phyloP scores from a whole-genome alignment of 177 flowering plant species.

The Vitis hybrid region DNA sequence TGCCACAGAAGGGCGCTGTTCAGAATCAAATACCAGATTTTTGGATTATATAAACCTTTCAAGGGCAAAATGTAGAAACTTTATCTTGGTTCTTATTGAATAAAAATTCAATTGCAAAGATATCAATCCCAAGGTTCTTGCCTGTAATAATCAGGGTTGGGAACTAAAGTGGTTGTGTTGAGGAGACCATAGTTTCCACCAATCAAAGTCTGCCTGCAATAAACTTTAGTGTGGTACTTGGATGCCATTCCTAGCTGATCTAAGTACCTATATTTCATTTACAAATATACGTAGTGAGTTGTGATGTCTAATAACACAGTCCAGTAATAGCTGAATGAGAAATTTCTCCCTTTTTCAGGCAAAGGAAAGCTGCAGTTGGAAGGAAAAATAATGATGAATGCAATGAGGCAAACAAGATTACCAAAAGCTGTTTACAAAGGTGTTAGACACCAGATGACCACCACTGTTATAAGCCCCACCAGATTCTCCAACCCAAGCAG shows the following conservation, averaged over 20 bases:
- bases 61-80: constrained; percentile 4
- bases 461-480: constrained; percentile 94
- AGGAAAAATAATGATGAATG: not conserved
- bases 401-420: constrained; percentile 24
- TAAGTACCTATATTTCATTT: constrained; percentile 58
- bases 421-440: constrained; percentile 92
- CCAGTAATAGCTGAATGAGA: not conserved
- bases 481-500: constrained; percentile 93
- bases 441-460: constrained; percentile 65
- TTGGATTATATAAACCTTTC: not conserved
- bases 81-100: not conserved
- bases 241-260: constrained; percentile 94
- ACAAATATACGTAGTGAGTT: not conserved
- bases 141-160: constrained; percentile 96
- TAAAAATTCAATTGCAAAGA: not conserved
- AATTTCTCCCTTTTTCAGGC: not conserved
- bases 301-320: not conserved
- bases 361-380: not conserved
- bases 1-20: constrained; percentile 90
- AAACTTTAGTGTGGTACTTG: constrained; percentile 65
- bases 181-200: constrained; percentile 92
- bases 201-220: constrained; percentile 82
- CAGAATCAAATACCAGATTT: constrained; percentile 10
- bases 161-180: constrained; percentile 56
- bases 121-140: constrained; percentile 23